A percentile compares a stretch with the other conserved stretches of the same genome.
Conservation (phyloP, 257 asterid genomes). For the Solanum acaule region DNA sequence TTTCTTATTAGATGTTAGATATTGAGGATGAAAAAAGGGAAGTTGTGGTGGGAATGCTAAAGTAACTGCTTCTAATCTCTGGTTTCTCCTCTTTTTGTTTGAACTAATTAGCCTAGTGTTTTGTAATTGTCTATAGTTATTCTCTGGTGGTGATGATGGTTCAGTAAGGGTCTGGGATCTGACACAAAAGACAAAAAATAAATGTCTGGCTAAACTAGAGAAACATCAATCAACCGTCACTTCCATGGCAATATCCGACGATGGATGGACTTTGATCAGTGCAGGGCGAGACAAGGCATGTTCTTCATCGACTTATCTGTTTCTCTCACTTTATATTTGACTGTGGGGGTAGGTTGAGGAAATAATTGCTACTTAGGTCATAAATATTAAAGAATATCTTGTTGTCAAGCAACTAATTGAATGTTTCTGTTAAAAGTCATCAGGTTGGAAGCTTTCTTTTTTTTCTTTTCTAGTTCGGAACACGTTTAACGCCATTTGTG, state of each 20-base stretch:
- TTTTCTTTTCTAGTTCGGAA: not conserved
- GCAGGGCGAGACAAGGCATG: conserved; percentile 94
- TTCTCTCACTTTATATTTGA: not conserved
- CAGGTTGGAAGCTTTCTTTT: not conserved
- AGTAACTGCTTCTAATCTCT: not conserved
- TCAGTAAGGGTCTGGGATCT: conserved; percentile 79
- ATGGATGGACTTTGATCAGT: conserved; percentile 79
- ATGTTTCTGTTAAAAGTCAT: not conserved
- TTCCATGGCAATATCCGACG: conserved; percentile 77
- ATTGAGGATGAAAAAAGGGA: not conserved
- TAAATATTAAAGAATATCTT: not conserved
- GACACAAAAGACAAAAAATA: not conserved
- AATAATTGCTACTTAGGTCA: not conserved
- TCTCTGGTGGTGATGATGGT: conserved; percentile 78
- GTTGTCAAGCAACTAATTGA: not conserved
- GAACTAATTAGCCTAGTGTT: not conserved
- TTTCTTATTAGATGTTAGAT: not conserved
- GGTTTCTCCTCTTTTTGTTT: not conserved
- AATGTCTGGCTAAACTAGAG: too few species aligned
- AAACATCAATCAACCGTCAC: conserved; percentile 17
- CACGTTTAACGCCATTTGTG: not conserved
- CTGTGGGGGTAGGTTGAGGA: not conserved
- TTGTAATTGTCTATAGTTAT: conserved; percentile 41
- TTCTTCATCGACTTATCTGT: not conserved
- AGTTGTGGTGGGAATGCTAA: not conserved